phyloP scores from a whole-genome alignment of 768 basidiomycete species.

The Agaricus sinodeliciosus region DNA sequence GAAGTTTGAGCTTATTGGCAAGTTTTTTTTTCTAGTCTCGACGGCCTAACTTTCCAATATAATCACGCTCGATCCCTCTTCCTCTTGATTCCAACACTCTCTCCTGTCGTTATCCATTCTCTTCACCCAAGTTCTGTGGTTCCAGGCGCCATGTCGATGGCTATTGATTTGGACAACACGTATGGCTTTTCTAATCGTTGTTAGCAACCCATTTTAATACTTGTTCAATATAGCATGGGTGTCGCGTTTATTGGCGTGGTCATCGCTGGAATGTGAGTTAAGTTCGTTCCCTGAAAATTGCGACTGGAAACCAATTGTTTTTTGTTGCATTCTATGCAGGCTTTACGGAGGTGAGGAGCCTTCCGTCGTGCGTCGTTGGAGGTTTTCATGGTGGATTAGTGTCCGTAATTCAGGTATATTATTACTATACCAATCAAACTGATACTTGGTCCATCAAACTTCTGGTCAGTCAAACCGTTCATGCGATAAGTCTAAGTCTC shows the following conservation, averaged over 20 bases:
- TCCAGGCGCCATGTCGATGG: not conserved
- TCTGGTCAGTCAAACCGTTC: constrained; percentile 27
- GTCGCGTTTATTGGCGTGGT: constrained; percentile 45
- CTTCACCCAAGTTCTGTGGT: not conserved
- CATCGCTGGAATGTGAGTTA: constrained; percentile 38
- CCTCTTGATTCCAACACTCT: not conserved
- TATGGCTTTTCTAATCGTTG: constrained; percentile 15
- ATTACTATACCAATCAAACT: constrained; percentile 44
- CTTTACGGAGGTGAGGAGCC: constrained; percentile 38
- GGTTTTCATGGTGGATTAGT: constrained; percentile 24
- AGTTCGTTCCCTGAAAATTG: not conserved
- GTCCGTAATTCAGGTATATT: constrained; percentile 49
- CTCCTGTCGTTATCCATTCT: not conserved
- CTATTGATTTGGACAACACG: constrained; percentile 25
- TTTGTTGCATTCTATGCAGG: constrained; percentile 19
- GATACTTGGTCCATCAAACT: constrained; percentile 43
- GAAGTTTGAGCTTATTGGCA: constrained; percentile 9
- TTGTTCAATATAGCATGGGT: constrained; percentile 31
- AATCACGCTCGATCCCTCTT: not conserved
- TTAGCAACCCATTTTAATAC: not conserved
- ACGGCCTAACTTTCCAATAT: constrained; percentile 8
- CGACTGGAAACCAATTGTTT: not conserved
- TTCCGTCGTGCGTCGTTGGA: too few species aligned
- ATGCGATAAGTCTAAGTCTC: not conserved
- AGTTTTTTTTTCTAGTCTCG: not conserved